Evolutionary conservation across 2,329 filamentous ascomycete genomes (phyloP), one percentile per base, ranked within the genome.

Genomic region (Fusarium sp.): DNA sequence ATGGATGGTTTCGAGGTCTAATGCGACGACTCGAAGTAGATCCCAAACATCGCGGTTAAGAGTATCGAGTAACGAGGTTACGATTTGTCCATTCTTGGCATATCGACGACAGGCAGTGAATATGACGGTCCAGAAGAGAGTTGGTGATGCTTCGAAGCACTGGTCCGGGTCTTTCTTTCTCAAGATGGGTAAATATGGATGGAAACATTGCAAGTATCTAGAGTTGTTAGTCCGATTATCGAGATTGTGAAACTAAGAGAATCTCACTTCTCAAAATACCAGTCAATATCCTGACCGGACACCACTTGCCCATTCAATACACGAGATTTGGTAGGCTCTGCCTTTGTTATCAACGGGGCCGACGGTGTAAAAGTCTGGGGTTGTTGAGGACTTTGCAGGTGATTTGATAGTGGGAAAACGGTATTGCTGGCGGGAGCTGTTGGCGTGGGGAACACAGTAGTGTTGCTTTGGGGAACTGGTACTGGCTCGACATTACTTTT

Each of bases 121-220:
- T 41, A 88, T 78, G 56, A 88, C 80, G n/a, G 82, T 78, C 86
- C 85, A 88, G 70, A 88, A 88, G 8, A 88, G 80, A 10, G 84
- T 77, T 3, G 81, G 80, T 4, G 81, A 81, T 2, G 82, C 72
- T 11, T 83, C 80, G 66, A 85, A 87, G 65, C 82, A 83, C 53
- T 81, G 79, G 59, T 88, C 83, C 7, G 86, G 85, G 59, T 86
- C 83, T 20, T 79, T 80, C 8, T 79, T 78, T 18, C 84, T 80
- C 13, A 88, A 72, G 13, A 88, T 79, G 16, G 86, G 86, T 46
- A 87, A 80, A 66, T 84, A 85, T 4, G 81, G 81, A 57, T 88
- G 85, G 49, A 83, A 87, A 59, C 79, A 80, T 60, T 85, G 80
- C 62, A 88, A 82, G 69, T 84, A 87, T 58, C 83, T 85, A 34